A percentile compares a stretch with the other conserved stretches of the same genome.
These are phyloP conservation scores for Leishmania tarentolae DNA, from an alignment of 208 protist genomes.

Conservation along the genomic window DNA sequence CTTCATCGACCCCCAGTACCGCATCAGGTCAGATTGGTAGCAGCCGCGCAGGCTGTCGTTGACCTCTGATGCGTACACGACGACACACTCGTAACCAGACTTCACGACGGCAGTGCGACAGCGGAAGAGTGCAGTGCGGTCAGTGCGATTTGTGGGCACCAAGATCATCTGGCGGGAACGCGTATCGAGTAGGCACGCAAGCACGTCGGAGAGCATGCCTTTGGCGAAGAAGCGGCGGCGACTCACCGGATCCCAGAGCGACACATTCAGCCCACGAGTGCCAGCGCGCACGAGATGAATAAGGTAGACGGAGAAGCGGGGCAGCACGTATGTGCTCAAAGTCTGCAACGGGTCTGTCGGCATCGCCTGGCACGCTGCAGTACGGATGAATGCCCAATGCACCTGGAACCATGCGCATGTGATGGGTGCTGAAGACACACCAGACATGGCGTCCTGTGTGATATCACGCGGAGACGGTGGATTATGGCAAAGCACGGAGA, in stretches of 20 bases:
- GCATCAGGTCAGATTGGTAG: constrained; percentile 71
- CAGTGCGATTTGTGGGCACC: constrained; percentile 83
- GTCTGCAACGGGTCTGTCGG: constrained; percentile 59
- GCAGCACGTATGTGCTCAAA: constrained; percentile 50
- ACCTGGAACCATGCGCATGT: constrained; percentile 50
- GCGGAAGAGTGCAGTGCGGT: constrained; percentile 74
- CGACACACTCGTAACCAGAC: constrained; percentile 45
- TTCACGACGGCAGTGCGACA: constrained; percentile 78
- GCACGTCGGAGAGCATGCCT: constrained; percentile 86
- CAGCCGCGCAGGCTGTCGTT: constrained; percentile 55
- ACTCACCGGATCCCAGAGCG: constrained; percentile 60
- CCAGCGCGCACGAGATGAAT: constrained; percentile 85
- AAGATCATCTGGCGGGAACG: constrained; percentile 69
- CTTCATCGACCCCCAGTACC: constrained; percentile 68
- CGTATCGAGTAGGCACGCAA: constrained; percentile 69
- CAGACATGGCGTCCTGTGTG: constrained; percentile 15
- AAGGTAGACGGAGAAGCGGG: constrained; percentile 67
- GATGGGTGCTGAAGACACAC: constrained; percentile 26
- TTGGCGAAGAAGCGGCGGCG: constrained; percentile 62
- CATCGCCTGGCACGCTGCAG: constrained; percentile 51
- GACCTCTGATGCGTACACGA: constrained; percentile 78
- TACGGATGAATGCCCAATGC: constrained; percentile 68
- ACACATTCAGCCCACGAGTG: constrained; percentile 69
- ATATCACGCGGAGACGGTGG: constrained; percentile 34
- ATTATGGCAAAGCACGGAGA: constrained; percentile 30